Evolutionary conservation across 345 rosid species (phyloP).

Genomic region (Populus alba): DNA sequence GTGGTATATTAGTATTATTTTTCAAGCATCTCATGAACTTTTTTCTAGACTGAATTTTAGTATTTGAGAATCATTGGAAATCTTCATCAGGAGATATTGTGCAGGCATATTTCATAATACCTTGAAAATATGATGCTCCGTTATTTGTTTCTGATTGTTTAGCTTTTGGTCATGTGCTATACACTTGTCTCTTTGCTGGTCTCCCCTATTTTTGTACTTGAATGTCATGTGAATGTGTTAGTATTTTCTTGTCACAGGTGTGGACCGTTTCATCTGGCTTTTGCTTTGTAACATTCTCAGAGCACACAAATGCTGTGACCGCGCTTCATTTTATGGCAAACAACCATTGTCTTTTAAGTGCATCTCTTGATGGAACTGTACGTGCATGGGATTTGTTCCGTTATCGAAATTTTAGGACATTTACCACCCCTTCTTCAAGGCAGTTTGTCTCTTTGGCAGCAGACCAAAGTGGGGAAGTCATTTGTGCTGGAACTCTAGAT

Average conservation of each 20-base stretch:
- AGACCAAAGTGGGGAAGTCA: conserved; percentile 90
- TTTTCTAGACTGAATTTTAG: not conserved
- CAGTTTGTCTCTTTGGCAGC: conserved; percentile 96
- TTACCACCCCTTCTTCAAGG: conserved; percentile 84
- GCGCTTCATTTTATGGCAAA: conserved; percentile 96
- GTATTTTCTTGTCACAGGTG: conserved; percentile 49
- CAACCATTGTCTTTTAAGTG: conserved; percentile 81
- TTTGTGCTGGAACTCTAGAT: conserved; percentile 95
- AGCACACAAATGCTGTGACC: conserved; percentile 90
- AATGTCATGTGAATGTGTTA: not conserved
- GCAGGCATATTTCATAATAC: not conserved
- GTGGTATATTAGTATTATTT: not conserved
- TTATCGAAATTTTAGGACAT: conserved; percentile 88
- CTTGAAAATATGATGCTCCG: not conserved
- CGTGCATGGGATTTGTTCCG: conserved; percentile 99
- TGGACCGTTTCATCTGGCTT: conserved; percentile 95
- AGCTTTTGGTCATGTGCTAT: not conserved
- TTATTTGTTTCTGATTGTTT: not conserved
- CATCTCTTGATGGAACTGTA: conserved; percentile 94
- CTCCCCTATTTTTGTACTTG: not conserved
- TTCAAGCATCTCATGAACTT: not conserved
- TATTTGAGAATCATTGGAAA: not conserved
- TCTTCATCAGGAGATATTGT: not conserved
- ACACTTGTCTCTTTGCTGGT: not conserved
- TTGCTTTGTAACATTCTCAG: conserved; percentile 92